A percentile compares a stretch with the other conserved stretches of the same genome.
Evolutionary conservation across 306 rosid species (phyloP).

Genomic region (Cajanus cajan): DNA sequence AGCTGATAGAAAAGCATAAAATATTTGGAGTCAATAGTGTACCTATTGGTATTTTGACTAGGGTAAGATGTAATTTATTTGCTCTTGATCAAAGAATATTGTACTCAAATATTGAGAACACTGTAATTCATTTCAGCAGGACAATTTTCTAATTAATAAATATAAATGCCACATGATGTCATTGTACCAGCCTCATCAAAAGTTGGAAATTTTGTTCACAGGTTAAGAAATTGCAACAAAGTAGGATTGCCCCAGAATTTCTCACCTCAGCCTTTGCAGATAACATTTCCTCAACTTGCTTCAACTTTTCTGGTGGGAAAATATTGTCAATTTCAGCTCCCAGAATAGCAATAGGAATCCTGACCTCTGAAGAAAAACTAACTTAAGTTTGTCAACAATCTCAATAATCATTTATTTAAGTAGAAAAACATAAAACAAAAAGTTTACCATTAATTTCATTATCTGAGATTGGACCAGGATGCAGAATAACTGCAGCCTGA

Average conservation of each 20-base stretch:
- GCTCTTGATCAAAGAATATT: neutral
- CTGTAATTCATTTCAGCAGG: neutral
- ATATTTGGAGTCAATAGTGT: neutral
- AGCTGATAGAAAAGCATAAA: conserved; percentile 32
- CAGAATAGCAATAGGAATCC: conserved; percentile 48
- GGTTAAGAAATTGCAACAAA: neutral
- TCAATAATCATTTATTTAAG: neutral
- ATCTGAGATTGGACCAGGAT: conserved; percentile 38
- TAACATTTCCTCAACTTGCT: conserved; percentile 40
- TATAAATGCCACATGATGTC: neutral
- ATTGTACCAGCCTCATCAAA: neutral
- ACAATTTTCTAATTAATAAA: neutral
- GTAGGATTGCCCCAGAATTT: neutral
- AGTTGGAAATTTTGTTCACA: neutral
- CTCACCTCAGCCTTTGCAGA: conserved; percentile 47
- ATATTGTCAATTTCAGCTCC: conserved; percentile 46
- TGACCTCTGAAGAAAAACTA: conserved; percentile 39
- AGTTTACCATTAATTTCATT: conserved; percentile 35
- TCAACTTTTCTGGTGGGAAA: conserved; percentile 44
- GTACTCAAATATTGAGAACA: neutral
- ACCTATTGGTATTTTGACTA: neutral
- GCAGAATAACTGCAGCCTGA: conserved; percentile 48
- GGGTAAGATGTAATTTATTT: neutral
- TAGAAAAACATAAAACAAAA: neutral
- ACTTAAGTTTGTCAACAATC: neutral